Percentiles rank a stretch among this genome's conserved stretches.
Evolutionary conservation across 805 yeast species (phyloP).

Genomic region (Metschnikowia anglica): DNA sequence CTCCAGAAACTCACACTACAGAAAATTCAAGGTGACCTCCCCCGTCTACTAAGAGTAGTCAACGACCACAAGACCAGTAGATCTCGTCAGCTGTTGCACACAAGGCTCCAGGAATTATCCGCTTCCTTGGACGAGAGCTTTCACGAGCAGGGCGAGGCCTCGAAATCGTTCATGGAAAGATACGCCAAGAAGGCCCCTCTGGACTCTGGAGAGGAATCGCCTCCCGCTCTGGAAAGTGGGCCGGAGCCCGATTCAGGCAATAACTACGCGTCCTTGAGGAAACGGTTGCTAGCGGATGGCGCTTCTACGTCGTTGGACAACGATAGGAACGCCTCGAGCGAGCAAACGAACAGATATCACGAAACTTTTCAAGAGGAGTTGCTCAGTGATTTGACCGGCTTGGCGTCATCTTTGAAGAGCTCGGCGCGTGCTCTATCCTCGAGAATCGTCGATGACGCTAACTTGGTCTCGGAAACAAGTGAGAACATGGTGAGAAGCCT

Average conservation of each 20-base stretch:
- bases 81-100: conserved; percentile 4
- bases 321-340: conserved; percentile 13
- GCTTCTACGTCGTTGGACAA: conserved; percentile 13
- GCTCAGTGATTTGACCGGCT: conserved; percentile 45
- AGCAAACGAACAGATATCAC: conserved; percentile 36
- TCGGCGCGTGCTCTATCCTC: conserved; percentile 46
- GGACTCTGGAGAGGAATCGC: neutral
- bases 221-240: neutral
- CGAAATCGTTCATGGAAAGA: neutral
- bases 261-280: conserved; percentile 18
- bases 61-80: conserved; percentile 13
- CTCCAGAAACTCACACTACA: conserved; percentile 14
- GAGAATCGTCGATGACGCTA: conserved; percentile 36
- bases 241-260: conserved; percentile 3
- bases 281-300: conserved; percentile 19
- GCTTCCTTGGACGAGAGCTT: conserved; percentile 13
- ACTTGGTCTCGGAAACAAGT: conserved; percentile 33
- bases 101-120: conserved; percentile 11
- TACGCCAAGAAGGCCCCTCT: neutral
- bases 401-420: conserved; percentile 47
- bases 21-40: conserved; percentile 18
- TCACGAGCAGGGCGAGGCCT: conserved; percentile 1
- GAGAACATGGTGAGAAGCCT: conserved; percentile 32
- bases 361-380: conserved; percentile 49
- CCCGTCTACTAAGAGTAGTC: conserved; percentile 17